Base-by-base conservation (phyloP, 2,329 filamentous ascomycete genomes). In the Chrysosporium keratinophilum region DNA sequence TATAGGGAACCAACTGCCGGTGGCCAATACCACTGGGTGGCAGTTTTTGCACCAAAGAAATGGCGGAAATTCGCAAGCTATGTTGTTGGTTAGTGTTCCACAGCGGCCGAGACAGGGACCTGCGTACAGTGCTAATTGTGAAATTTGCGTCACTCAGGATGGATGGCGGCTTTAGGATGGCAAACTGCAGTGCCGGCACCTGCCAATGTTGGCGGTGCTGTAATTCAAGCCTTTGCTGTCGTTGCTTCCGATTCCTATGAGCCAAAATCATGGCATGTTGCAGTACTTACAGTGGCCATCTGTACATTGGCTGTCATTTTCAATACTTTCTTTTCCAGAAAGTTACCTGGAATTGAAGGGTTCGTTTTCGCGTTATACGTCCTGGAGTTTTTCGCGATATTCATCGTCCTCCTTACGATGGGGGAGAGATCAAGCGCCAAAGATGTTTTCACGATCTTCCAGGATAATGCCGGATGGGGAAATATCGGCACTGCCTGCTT, bases 1-100 rank as follows among this genome's bases (percentile, higher is more conserved):
- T 41, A 5, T 28, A 52, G 47, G 67, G 64, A 67, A n/a, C 71
- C 70, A 9, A 69, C 69, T 1, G 63, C 64, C 23, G 68, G 68
- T 35, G 66, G 65, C 17, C 66, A 69, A n/a, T 57, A 57, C 33
- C 55, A 56, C 23, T 56, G 55, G 55, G 55, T 56, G 12, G 52
- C 55, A n/a, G 55, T 67, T 53, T 69, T 69, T 52, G 64, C 68
- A 17, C 67, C 67, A 6, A 58, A 57, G 17, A 60, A 57, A 14
- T 64, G 56, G 44, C 65, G 69, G 53, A 65, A 63, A 43, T 63
- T 66, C 33, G 57, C 69, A 35, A 69, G 66, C 50, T 70, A 65
- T 47, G 54, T 56, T 40, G 50, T 55, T 50, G 56, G 55, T 57
- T 34, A 6, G 51, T 54, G 40, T 53, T 15, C 33, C 20, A 20